phyloP scores from a whole-genome alignment of 2,329 filamentous ascomycete genomes.

The Colletotrichum viniferum region DNA sequence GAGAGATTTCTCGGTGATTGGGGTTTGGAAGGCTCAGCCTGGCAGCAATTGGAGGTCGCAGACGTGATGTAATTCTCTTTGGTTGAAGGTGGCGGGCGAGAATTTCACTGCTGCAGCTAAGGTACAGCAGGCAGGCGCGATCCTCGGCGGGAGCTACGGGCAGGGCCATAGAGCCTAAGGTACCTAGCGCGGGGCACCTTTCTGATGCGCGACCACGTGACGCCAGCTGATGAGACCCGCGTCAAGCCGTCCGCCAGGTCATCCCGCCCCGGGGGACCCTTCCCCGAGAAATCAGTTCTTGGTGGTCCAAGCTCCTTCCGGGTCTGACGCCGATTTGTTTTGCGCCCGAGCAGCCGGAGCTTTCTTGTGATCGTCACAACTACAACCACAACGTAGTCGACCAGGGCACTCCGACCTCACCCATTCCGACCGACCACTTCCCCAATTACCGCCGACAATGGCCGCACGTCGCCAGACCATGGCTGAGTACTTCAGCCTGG shows the following conservation, averaged over 20 bases:
- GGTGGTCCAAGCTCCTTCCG: constrained; percentile 8
- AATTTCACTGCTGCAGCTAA: not conserved
- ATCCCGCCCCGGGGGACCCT: not conserved
- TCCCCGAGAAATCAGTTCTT: not conserved
- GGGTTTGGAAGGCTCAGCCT: rapidly evolving
- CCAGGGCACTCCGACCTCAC: not conserved
- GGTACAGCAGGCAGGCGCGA: not conserved
- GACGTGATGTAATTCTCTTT: not conserved
- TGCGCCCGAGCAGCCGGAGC: not conserved
- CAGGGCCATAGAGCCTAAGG: not conserved
- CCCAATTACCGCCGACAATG: not conserved
- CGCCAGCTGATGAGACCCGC: not conserved
- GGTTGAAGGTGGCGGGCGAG: not conserved
- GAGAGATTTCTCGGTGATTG: not conserved
- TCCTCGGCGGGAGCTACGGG: not conserved
- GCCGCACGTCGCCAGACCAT: not conserved
- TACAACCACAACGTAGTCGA: not conserved
- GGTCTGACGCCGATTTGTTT: not conserved
- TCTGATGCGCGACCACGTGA: constrained; percentile 33
- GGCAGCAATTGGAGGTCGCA: not conserved
- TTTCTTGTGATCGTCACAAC: not conserved
- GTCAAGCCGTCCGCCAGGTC: not conserved
- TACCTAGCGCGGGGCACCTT: constrained; percentile 5
- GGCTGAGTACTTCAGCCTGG: constrained; percentile 31
- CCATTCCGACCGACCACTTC: not conserved